A percentile compares a stretch with the other conserved stretches of the same genome.
phyloP scores from a whole-genome alignment of 305 asterid genomes.

The Ajuga reptans region DNA sequence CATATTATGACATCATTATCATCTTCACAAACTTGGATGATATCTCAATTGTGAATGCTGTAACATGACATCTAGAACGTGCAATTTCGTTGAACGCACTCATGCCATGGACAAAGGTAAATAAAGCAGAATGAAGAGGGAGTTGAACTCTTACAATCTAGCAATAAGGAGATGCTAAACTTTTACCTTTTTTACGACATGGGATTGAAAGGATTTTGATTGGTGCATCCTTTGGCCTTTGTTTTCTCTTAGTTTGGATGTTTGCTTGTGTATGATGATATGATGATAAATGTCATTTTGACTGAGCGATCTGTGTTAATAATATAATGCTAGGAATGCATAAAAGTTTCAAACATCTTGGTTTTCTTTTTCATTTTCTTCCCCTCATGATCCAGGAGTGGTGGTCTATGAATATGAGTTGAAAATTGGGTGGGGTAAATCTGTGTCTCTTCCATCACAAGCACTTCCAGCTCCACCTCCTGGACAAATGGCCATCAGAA shows the following conservation, averaged over 20 bases:
- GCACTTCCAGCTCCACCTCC: constrained; percentile 99
- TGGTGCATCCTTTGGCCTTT: neutral
- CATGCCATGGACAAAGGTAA: neutral
- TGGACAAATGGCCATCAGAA: constrained; percentile 96
- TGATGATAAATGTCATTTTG: constrained; percentile 1
- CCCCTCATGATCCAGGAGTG: constrained; percentile 52
- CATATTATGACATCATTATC: neutral
- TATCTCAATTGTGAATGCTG: neutral
- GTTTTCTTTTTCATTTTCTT: neutral
- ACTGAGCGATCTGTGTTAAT: neutral
- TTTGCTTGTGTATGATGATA: neutral
- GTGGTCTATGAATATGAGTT: constrained; percentile 88
- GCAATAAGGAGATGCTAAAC: neutral
- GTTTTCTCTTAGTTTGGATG: neutral
- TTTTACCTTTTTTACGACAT: neutral
- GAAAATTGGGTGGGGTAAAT: constrained; percentile 97
- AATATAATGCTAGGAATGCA: neutral
- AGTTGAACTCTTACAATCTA: neutral
- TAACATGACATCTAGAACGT: neutral
- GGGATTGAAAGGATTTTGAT: neutral
- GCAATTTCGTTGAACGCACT: neutral
- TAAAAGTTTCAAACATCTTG: neutral
- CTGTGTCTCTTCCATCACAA: constrained; percentile 93
- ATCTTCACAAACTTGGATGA: neutral
- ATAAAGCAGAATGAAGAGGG: neutral